Percentiles rank a stretch among this genome's conserved stretches.
These are phyloP conservation scores for Helianthus annuus DNA, from an alignment of 129 eudicot genomes.

Conservation along the genomic window HanXRQr2.0-SUNRISE NC_035442.2:127475861-127476360, in stretches of 20 bases:
- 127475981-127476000: no score
- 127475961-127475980: not conserved
- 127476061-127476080: not conserved
- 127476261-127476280: constrained; percentile 3
- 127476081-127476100: not conserved
- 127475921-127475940: not conserved
- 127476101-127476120: not conserved
- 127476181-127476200: no score
- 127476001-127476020: not conserved
- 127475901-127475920: constrained; percentile 37
- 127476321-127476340: not conserved
- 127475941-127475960: constrained; percentile 1
- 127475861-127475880: constrained; percentile 99
- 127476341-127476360: not conserved
- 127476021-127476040: not conserved
- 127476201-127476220: no score
- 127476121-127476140: not conserved
- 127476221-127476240: no score
- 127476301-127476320: not conserved
- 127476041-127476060: not conserved
- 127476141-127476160: not conserved
- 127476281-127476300: not conserved
- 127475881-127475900: constrained; percentile 99
- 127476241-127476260: no score
- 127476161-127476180: not conserved